Percentiles rank a stretch among this genome's conserved stretches.
Evolutionary conservation across 1,139 yeast species (phyloP).

Genomic region (Pichia sp.): DNA sequence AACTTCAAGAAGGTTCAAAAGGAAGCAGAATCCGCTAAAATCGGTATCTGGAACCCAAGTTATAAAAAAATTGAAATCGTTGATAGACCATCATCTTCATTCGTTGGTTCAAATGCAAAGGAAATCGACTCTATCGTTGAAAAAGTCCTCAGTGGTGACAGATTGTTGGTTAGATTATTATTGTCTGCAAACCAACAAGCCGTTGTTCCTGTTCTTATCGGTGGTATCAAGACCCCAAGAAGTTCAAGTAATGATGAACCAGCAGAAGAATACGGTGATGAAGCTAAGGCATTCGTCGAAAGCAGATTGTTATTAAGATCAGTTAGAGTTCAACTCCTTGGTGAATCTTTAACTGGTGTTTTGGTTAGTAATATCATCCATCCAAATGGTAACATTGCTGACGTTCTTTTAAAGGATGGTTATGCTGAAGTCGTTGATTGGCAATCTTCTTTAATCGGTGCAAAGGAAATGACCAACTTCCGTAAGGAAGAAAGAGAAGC

Average conservation of each 20-base stretch:
- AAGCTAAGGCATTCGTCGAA: constrained; percentile 66
- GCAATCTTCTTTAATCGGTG: constrained; percentile 76
- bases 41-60: constrained; percentile 57
- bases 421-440: constrained; percentile 77
- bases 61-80: constrained; percentile 34
- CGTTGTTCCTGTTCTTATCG: constrained; percentile 60
- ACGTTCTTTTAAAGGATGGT: constrained; percentile 65
- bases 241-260: constrained; percentile 45
- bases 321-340: constrained; percentile 57
- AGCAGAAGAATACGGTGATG: constrained; percentile 56
- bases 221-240: constrained; percentile 74
- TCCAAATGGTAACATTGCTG: constrained; percentile 78
- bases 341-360: constrained; percentile 60
- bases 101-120: constrained; percentile 38
- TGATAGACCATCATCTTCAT: constrained; percentile 34
- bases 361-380: constrained; percentile 58
- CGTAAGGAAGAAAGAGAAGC: constrained; percentile 71
- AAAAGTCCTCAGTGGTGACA: constrained; percentile 75
- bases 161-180: constrained; percentile 60
- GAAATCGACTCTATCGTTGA: constrained; percentile 66
- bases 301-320: constrained; percentile 64
- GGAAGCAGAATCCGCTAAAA: constrained; percentile 45
- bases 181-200: constrained; percentile 43
- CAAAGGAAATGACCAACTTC: constrained; percentile 56
- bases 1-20: constrained; percentile 44